phyloP scores from a whole-genome alignment of 208 protist genomes.

The Trypanosoma vivax region DNA sequence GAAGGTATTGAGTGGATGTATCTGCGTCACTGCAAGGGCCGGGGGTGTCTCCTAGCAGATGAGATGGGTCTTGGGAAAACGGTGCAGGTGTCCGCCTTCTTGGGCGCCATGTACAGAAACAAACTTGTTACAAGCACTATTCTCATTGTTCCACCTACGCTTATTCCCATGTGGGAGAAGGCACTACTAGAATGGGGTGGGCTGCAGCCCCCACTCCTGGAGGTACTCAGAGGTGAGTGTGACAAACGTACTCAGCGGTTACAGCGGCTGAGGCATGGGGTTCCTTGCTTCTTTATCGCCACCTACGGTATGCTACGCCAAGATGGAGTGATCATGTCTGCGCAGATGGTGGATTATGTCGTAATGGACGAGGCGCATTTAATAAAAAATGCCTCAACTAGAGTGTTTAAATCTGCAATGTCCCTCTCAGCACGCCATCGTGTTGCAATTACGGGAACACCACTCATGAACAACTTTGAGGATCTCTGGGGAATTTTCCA shows the following conservation, averaged over 20 bases:
- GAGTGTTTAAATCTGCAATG: slow-evolving; percentile 48
- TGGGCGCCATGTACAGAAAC: slow-evolving; percentile 73
- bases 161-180: slow-evolving; percentile 91
- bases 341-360: slow-evolving; percentile 66
- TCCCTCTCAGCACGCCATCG: slow-evolving; percentile 62
- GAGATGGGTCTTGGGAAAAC: slow-evolving; percentile 98
- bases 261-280: slow-evolving; percentile 40
- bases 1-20: slow-evolving; percentile 95
- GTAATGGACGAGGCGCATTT: slow-evolving; percentile 83
- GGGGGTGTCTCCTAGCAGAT: slow-evolving; percentile 95
- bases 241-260: slow-evolving; percentile 51
- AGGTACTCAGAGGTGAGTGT: slow-evolving; percentile 52
- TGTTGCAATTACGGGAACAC: slow-evolving; percentile 78
- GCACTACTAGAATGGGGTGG: slow-evolving; percentile 77
- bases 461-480: slow-evolving; percentile 80
- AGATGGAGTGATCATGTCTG: slow-evolving; percentile 43
- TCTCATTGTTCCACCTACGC: slow-evolving; percentile 86
- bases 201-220: slow-evolving; percentile 16
- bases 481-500: slow-evolving; percentile 84
- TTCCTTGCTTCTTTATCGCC: slow-evolving; percentile 61
- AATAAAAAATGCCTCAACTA: slow-evolving; percentile 64
- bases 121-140: slow-evolving; percentile 87
- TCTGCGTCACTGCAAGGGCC: slow-evolving; percentile 85
- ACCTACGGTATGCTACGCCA: slow-evolving; percentile 80
- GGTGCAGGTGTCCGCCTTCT: slow-evolving; percentile 91